Conservation (phyloP, 2,329 filamentous ascomycete genomes). For the Ascomycota sp. region DNA sequence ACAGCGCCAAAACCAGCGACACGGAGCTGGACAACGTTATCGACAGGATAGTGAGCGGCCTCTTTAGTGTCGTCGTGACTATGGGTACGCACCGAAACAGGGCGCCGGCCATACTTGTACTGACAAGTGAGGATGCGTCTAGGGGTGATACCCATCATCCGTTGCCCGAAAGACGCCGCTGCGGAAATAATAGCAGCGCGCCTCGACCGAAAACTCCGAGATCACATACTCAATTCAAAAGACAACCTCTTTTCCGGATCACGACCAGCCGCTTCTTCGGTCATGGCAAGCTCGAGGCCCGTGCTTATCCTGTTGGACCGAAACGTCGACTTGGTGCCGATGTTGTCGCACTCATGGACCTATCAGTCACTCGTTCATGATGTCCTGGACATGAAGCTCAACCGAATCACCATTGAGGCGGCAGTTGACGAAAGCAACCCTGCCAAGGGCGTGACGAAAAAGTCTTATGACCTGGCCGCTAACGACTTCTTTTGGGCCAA, state of each 20-base stretch:
- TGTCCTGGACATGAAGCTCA: conserved; percentile 42
- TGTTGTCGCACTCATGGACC: conserved; percentile 84
- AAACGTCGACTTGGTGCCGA: conserved; percentile 87
- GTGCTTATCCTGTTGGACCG: conserved; percentile 87
- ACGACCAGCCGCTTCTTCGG: conserved; percentile 30
- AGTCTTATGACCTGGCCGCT: conserved; percentile 71
- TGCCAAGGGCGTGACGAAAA: conserved; percentile 58
- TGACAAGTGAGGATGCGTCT: background rate
- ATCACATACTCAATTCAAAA: conserved; percentile 94
- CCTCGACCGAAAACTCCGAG: conserved; percentile 83
- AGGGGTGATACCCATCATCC: conserved; percentile 86
- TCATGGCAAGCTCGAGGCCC: conserved; percentile 55
- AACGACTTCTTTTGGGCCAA: conserved; percentile 95
- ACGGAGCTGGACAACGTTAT: conserved; percentile 74
- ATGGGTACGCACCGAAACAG: conserved; percentile 43
- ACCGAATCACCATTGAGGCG: conserved; percentile 82
- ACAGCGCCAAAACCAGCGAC: conserved; percentile 78
- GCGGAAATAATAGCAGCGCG: conserved; percentile 89
- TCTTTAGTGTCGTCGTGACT: conserved; percentile 97
- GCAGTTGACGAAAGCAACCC: conserved; percentile 60
- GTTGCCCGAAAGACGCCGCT: conserved; percentile 79
- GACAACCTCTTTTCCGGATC: conserved; percentile 79
- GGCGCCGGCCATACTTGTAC: background rate
- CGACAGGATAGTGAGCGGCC: conserved; percentile 78
- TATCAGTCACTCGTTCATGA: conserved; percentile 68